These are phyloP conservation scores for Trametes elegans DNA, from an alignment of 768 basidiomycete species.

Conservation along the genomic window DNA sequence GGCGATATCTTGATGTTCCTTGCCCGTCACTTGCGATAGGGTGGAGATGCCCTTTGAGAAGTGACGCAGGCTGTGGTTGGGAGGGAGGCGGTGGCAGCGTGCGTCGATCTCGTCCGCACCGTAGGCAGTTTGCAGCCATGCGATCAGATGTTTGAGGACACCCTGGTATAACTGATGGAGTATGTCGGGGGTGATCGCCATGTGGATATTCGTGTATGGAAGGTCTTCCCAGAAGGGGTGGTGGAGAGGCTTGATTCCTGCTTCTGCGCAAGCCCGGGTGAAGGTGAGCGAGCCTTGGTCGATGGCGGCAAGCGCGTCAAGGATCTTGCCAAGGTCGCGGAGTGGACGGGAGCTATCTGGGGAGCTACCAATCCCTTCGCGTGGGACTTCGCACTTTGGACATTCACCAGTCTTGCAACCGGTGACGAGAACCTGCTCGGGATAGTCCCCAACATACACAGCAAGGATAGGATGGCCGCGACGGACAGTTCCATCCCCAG, in stretches of 20 bases:
- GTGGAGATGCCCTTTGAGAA: conserved; percentile 25
- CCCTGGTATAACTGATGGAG: conserved; percentile 33
- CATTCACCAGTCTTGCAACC: conserved; percentile 24
- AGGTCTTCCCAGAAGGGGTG: conserved; percentile 28
- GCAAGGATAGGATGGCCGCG: conserved; percentile 28
- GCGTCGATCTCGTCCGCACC: conserved; percentile 19
- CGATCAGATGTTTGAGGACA: conserved; percentile 28
- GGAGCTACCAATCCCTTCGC: conserved; percentile 12
- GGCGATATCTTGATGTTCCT: conserved; percentile 26
- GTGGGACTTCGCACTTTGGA: conserved; percentile 16
- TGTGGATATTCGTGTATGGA: conserved; percentile 26
- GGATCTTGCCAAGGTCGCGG: neutral
- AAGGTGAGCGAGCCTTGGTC: conserved; percentile 4
- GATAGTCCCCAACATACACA: conserved; percentile 24
- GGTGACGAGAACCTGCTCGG: conserved; percentile 25
- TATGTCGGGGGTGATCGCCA: conserved; percentile 28
- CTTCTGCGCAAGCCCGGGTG: conserved; percentile 12
- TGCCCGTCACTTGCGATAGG: conserved; percentile 22
- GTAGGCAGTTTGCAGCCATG: conserved; percentile 22
- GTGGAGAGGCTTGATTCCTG: conserved; percentile 22
- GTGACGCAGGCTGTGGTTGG: conserved; percentile 21
- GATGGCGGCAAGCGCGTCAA: conserved; percentile 6
- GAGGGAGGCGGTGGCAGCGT: conserved; percentile 20
- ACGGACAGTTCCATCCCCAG: conserved; percentile 22
- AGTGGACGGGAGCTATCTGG: neutral